A percentile compares a stretch with the other conserved stretches of the same genome.
Conservation (phyloP, 2,329 filamentous ascomycete species). For the Verticillium nubilum region DNA sequence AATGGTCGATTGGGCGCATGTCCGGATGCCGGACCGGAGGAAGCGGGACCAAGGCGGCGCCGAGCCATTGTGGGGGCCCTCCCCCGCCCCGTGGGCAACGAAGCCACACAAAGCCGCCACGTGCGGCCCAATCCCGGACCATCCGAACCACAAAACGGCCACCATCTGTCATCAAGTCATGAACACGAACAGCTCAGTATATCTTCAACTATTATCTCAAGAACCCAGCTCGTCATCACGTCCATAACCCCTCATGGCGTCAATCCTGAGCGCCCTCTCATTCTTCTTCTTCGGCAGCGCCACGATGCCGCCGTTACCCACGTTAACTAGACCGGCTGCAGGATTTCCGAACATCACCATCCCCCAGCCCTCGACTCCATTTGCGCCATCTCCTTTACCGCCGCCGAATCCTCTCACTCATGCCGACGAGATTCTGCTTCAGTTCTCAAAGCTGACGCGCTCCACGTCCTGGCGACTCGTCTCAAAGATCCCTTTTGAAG, state of each 20-base stretch:
- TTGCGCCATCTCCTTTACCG: conserved; percentile 28
- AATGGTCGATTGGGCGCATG: no score
- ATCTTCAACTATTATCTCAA: no score
- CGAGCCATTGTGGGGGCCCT: neutral
- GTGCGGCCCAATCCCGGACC: neutral
- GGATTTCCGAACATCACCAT: conserved; percentile 25
- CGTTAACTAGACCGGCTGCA: neutral
- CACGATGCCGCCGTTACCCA: neutral
- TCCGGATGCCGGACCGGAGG: no score
- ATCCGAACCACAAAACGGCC: neutral
- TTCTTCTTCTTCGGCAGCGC: neutral
- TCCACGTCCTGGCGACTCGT: conserved; percentile 36
- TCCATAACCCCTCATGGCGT: neutral
- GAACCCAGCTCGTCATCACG: neutral
- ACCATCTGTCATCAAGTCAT: neutral
- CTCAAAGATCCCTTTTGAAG: conserved; percentile 34
- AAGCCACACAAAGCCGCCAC: neutral
- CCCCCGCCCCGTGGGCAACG: no score
- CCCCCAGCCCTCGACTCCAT: conserved; percentile 17
- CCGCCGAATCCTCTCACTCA: conserved; percentile 26
- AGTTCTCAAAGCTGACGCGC: conserved; percentile 28
- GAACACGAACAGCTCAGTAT: no score
- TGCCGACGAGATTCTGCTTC: conserved; percentile 27
- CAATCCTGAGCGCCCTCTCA: neutral
- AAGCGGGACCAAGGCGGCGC: neutral